phyloP scores from a whole-genome alignment of 345 rosid species.

The Microthlaspi erraticum region DNA sequence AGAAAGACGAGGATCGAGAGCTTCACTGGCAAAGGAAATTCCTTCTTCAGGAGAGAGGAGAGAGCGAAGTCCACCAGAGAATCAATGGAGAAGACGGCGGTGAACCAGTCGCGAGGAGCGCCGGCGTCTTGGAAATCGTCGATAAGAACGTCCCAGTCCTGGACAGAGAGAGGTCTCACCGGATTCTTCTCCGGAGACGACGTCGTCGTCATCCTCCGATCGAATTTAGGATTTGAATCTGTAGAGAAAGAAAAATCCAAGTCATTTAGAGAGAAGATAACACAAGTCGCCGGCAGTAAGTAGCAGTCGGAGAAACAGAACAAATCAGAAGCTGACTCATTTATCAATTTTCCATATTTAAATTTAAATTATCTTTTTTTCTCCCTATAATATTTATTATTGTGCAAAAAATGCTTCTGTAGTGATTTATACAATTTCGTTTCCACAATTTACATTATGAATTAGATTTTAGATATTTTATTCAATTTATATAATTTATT shows the following conservation, averaged over 20 bases:
- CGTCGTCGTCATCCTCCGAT: constrained; percentile 46
- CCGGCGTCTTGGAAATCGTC: constrained; percentile 81
- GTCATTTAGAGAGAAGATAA: constrained; percentile 40
- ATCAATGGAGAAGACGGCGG: constrained; percentile 45
- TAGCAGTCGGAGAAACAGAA: constrained; percentile 29
- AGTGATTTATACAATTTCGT: no score
- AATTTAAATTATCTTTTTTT: neutral
- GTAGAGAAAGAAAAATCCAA: neutral
- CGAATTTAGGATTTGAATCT: constrained; percentile 37
- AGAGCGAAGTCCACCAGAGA: constrained; percentile 66
- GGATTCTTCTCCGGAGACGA: constrained; percentile 46
- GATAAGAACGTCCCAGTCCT: constrained; percentile 83
- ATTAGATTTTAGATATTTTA: no score
- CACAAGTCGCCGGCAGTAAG: constrained; percentile 38
- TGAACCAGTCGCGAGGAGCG: constrained; percentile 61
- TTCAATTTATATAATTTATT: no score
- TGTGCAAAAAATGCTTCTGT: no score
- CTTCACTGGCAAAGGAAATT: constrained; percentile 64
- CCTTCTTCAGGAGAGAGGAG: constrained; percentile 65
- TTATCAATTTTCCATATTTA: constrained; percentile 18
- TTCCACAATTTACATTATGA: no score
- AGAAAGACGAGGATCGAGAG: constrained; percentile 74
- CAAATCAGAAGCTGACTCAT: constrained; percentile 40
- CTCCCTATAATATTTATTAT: neutral
- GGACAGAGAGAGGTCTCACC: constrained; percentile 58